Evolutionary conservation across 2,329 filamentous ascomycete genomes (phyloP).

Genomic region (Fusarium drepaniforme): DNA sequence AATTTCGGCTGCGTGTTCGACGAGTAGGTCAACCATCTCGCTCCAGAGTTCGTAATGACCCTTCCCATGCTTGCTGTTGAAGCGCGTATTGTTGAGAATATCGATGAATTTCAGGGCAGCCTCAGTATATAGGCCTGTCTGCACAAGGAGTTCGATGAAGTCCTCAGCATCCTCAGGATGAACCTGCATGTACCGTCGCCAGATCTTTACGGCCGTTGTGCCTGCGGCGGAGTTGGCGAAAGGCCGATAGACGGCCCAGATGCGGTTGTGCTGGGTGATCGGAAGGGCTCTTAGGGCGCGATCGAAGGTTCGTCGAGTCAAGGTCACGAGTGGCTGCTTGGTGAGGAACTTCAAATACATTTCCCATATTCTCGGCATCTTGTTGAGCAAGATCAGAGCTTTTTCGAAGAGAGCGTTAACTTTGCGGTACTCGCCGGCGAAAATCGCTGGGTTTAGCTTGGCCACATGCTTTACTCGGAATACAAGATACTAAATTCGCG

Average conservation of each 20-base stretch:
- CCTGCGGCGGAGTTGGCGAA: constrained; percentile 94
- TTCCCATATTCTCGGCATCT: constrained; percentile 99
- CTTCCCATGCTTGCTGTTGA: constrained; percentile 93
- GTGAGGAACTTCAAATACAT: constrained; percentile 94
- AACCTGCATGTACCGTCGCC: constrained; percentile 96
- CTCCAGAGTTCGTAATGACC: constrained; percentile 97
- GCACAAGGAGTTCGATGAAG: constrained; percentile 88
- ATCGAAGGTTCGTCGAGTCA: constrained; percentile 90
- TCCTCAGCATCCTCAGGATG: constrained; percentile 96
- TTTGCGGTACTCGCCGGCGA: constrained; percentile 86
- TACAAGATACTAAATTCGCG: constrained; percentile 76
- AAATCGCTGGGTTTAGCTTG: constrained; percentile 85
- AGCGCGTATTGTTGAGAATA: constrained; percentile 89
- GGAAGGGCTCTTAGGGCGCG: constrained; percentile 91
- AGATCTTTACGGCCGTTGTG: constrained; percentile 91
- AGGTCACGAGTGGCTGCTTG: constrained; percentile 90
- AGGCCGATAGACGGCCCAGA: constrained; percentile 91
- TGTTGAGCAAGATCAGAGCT: constrained; percentile 92
- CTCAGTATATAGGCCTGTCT: constrained; percentile 88
- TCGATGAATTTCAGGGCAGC: constrained; percentile 93
- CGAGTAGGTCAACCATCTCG: constrained; percentile 95
- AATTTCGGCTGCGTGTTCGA: constrained; percentile 89
- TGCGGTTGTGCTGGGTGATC: constrained; percentile 93
- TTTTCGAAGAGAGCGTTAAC: constrained; percentile 96
- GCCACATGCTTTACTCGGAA: constrained; percentile 86